phyloP scores from a whole-genome alignment of 345 rosid species.

The Conringia planisiliqua region DNA sequence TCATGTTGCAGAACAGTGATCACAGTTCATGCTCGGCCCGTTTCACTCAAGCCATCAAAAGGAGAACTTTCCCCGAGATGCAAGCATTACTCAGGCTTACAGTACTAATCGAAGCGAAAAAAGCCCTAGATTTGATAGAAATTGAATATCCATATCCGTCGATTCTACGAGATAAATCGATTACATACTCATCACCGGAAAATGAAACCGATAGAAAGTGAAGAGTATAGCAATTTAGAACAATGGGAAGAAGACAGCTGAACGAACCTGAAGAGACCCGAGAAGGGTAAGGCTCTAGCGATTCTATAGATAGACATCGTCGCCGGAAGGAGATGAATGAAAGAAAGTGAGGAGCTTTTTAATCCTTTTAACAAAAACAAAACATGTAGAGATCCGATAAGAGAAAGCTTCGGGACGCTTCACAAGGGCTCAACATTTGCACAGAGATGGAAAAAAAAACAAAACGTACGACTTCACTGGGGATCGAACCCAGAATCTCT shows the following conservation, averaged over 20 bases:
- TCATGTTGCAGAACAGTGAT: not conserved
- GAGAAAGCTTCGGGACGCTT: not conserved
- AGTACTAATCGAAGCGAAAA: not conserved
- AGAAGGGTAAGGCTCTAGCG: constrained; percentile 52
- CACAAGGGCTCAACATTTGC: not conserved
- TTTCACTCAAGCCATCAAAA: not conserved
- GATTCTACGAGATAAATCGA: not conserved
- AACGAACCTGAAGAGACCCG: constrained; percentile 56
- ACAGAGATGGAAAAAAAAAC: not conserved
- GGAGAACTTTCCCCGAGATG: not conserved
- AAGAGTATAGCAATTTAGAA: not conserved
- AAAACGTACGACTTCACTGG: constrained; percentile 56
- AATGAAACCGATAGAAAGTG: not conserved
- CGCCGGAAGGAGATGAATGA: not conserved
- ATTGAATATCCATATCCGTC: not conserved
- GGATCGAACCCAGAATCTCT: constrained; percentile 89
- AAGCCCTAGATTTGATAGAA: not conserved
- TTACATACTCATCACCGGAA: not conserved
- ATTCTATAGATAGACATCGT: constrained; percentile 41
- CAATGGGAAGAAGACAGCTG: not conserved
- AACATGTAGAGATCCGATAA: not conserved
- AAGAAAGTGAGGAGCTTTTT: not conserved
- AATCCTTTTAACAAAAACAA: not conserved
- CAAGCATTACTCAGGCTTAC: not conserved
- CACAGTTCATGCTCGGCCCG: not conserved